Conservation (phyloP, 345 rosid genomes). For the Melaleuca alternifolia region DNA sequence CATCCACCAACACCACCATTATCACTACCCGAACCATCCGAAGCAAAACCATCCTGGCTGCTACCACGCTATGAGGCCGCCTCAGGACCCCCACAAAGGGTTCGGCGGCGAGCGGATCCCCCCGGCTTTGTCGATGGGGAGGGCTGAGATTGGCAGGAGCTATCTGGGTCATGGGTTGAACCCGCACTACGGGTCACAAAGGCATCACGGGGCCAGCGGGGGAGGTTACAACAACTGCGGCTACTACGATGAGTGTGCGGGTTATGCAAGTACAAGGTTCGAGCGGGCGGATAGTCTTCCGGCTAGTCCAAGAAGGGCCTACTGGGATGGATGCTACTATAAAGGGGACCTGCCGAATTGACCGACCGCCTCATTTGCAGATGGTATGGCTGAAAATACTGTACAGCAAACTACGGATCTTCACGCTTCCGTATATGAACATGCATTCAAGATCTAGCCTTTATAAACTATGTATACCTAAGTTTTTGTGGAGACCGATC, state of each 20-base stretch:
- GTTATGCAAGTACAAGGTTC: constrained; percentile 5
- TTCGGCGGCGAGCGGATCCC: background rate
- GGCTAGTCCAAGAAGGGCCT: constrained; percentile 25
- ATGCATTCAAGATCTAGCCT: background rate
- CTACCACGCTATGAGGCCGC: constrained; percentile 17
- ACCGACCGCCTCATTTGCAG: background rate
- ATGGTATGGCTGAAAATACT: background rate
- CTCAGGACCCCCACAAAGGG: constrained; percentile 15
- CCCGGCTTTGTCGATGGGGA: background rate
- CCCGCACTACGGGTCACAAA: constrained; percentile 1
- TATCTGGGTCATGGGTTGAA: constrained; percentile 2
- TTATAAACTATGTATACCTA: background rate
- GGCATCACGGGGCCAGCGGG: constrained; percentile 10
- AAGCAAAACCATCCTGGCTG: constrained; percentile 6
- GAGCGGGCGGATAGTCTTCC: constrained; percentile 46
- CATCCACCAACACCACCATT: constrained; percentile 17
- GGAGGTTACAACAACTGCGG: constrained; percentile 13
- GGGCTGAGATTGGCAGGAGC: constrained; percentile 10
- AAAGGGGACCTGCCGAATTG: background rate
- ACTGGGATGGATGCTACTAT: constrained; percentile 1
- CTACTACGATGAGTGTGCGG: constrained; percentile 16
- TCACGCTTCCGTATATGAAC: background rate
- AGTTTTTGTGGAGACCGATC: background rate
- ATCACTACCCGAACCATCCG: constrained; percentile 14
- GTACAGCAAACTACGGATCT: background rate